phyloP scores from a whole-genome alignment of 2,329 filamentous ascomycete genomes.

The Raffaelea albimanens region DNA sequence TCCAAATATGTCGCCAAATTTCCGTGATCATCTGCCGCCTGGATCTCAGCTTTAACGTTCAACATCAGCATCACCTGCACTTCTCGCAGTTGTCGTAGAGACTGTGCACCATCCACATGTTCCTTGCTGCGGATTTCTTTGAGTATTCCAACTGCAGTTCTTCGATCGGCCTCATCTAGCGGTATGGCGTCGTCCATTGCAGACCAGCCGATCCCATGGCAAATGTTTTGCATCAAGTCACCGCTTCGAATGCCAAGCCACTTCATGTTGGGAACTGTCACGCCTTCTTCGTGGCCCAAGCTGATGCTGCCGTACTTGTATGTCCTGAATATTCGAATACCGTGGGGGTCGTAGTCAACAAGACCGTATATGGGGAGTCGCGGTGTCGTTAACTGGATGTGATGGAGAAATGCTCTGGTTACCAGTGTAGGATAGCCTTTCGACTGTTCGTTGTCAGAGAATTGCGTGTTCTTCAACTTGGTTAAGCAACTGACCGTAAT shows the following conservation, averaged over 20 bases:
- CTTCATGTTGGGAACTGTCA: conserved; percentile 38
- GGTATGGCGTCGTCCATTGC: conserved; percentile 19
- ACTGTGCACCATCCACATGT: conserved; percentile 17
- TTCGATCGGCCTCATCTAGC: conserved; percentile 48
- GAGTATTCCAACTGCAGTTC: conserved; percentile 45
- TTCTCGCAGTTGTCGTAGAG: conserved; percentile 38
- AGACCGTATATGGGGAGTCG: conserved; percentile 51
- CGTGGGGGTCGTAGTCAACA: conserved; percentile 70
- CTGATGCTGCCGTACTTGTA: conserved; percentile 62
- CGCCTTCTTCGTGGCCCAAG: conserved; percentile 48
- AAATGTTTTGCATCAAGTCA: conserved; percentile 2
- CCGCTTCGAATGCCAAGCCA: conserved; percentile 52
- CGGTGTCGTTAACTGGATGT: conserved; percentile 37
- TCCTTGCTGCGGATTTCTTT: conserved; percentile 22
- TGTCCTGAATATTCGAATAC: conserved; percentile 61
- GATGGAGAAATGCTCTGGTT: conserved; percentile 55
- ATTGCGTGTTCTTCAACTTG: too few species aligned
- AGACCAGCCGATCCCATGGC: conserved; percentile 7
- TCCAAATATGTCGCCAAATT: conserved; percentile 43
- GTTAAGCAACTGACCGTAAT: conserved; percentile 46
- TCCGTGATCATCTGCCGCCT: conserved; percentile 52
- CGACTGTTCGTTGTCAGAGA: conserved; percentile 36
- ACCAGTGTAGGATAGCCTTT: conserved; percentile 76
- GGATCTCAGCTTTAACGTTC: conserved; percentile 69
- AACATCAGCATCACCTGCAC: conserved; percentile 66